Evolutionary conservation across 768 basidiomycete species (phyloP).

Genomic region (Cubamyces lactineus): DNA sequence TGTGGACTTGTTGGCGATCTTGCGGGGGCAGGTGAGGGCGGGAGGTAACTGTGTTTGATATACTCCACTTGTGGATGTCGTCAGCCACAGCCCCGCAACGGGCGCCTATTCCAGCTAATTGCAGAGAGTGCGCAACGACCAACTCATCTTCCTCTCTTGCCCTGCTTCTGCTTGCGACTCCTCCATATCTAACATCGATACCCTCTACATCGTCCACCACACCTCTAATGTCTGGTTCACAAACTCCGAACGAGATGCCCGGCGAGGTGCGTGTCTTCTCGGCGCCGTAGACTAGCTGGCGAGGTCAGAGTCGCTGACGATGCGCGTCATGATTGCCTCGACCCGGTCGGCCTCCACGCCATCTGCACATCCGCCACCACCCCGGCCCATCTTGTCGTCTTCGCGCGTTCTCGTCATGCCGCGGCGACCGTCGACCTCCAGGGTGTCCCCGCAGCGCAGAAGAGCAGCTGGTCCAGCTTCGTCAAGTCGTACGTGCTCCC

Average conservation of each 20-base stretch:
- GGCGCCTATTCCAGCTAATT: not conserved
- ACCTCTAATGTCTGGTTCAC: conserved; percentile 16
- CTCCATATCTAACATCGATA: conserved; percentile 3
- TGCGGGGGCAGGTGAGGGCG: not conserved
- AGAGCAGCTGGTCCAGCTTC: conserved; percentile 87
- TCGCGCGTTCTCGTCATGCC: not conserved
- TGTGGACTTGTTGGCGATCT: not conserved
- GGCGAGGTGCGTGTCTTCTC: conserved; percentile 23
- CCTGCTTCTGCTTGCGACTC: not conserved
- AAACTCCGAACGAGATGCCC: conserved; percentile 22
- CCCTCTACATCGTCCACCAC: not conserved
- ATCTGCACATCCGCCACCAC: not conserved
- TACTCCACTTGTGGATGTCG: not conserved
- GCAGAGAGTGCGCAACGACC: conserved; percentile 1
- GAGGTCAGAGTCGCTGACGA: conserved; percentile 12
- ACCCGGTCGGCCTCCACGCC: conserved; percentile 15
- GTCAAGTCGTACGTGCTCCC: conserved; percentile 74
- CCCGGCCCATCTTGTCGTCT: too few species aligned
- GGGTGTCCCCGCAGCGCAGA: conserved; percentile 83
- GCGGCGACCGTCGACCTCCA: conserved; percentile 23
- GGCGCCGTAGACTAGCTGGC: not conserved
- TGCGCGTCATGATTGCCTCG: conserved; percentile 24
- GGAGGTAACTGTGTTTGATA: not conserved
- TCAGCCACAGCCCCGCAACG: conserved; percentile 12
- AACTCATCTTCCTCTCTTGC: not conserved